These are phyloP conservation scores for Clathrospora elynae DNA, from an alignment of 2,329 filamentous ascomycete genomes.

Conservation along the genomic window DNA sequence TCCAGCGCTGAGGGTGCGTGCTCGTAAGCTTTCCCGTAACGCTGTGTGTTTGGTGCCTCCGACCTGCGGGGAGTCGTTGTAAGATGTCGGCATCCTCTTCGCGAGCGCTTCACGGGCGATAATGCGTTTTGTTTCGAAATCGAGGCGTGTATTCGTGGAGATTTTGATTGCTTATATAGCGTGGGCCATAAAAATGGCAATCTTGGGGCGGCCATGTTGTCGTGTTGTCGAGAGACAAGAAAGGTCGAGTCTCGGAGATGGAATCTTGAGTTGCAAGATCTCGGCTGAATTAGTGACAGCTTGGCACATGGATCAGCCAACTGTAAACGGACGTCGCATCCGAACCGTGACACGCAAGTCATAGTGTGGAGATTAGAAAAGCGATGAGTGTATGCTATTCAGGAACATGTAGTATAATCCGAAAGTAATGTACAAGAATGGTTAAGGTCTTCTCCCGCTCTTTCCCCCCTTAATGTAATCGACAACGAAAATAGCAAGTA, in stretches of 20 bases:
- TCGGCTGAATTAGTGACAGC: conserved; percentile 15
- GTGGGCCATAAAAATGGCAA: conserved; percentile 56
- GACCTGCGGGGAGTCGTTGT: conserved; percentile 38
- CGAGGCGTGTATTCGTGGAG: conserved; percentile 26
- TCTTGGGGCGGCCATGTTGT: conserved; percentile 51
- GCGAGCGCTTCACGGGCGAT: conserved; percentile 17
- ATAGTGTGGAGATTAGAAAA: background rate
- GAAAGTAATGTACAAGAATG: background rate
- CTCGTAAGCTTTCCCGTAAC: conserved; percentile 57
- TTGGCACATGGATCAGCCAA: conserved; percentile 20
- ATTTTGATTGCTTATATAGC: conserved; percentile 46
- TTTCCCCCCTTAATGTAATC: background rate
- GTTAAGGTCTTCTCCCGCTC: background rate
- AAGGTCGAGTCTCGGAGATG: conserved; percentile 5
- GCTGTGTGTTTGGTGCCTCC: conserved; percentile 44
- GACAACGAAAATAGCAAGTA: conserved; percentile 6
- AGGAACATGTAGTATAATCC: background rate
- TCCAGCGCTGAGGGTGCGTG: conserved; percentile 48
- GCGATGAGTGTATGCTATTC: too few relatives aligned
- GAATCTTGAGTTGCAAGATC: conserved; percentile 12
- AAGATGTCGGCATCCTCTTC: conserved; percentile 27
- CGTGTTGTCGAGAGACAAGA: conserved; percentile 4
- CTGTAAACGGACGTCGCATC: conserved; percentile 18
- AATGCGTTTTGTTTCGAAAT: conserved; percentile 12
- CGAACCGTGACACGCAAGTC: background rate